Evolutionary conservation across 768 basidiomycete species (phyloP).

Genomic region (Royoungia palumana): DNA sequence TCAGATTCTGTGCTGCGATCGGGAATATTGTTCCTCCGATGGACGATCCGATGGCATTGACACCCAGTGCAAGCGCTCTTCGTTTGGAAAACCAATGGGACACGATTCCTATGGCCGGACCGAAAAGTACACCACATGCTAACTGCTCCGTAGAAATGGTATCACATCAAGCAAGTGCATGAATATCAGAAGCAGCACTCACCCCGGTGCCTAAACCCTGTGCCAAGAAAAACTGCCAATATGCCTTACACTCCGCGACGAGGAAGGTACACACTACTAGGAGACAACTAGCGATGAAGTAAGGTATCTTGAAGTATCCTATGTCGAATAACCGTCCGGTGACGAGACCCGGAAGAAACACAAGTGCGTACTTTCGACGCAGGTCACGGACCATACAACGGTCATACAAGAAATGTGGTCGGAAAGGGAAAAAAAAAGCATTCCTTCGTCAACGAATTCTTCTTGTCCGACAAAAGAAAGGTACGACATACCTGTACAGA

Average conservation of each 20-base stretch:
- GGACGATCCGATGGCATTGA: constrained; percentile 63
- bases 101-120: constrained; percentile 55
- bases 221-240: constrained; percentile 77
- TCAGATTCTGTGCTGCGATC: constrained; percentile 52
- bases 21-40: constrained; percentile 70
- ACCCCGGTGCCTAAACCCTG: constrained; percentile 71
- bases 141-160: constrained; percentile 14
- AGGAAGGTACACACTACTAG: constrained; percentile 59
- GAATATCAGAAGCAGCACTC: constrained; percentile 21
- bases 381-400: no score
- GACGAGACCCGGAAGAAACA: constrained; percentile 60
- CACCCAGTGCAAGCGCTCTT: constrained; percentile 56
- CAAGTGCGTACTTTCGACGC: constrained; percentile 51
- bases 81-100: constrained; percentile 72
- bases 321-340: constrained; percentile 72
- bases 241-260: constrained; percentile 63
- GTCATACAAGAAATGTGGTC: no score
- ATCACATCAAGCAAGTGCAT: no score
- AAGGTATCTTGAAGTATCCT: constrained; percentile 58
- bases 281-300: constrained; percentile 44
- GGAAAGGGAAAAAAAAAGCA: neutral
- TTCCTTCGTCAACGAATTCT: neutral
- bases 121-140: constrained; percentile 57
- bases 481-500: constrained; percentile 54
- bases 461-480: neutral